phyloP scores from a whole-genome alignment of 352 stramenopile species.

The Phytopythium oedochilum region DNA sequence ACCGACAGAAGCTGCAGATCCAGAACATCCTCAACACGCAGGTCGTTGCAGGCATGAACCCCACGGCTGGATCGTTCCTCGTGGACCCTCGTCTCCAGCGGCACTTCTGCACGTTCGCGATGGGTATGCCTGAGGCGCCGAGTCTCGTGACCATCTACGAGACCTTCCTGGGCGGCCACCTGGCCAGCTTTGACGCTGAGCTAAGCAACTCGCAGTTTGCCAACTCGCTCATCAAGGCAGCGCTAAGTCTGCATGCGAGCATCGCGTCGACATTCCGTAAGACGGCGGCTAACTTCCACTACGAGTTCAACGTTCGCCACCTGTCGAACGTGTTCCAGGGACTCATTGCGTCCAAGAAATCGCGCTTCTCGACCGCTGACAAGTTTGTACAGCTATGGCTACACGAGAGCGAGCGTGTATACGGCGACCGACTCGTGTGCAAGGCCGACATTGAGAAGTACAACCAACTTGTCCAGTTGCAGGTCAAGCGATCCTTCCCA shows the following conservation, averaged over 20 bases:
- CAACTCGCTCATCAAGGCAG: constrained; percentile 91
- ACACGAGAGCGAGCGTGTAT: constrained; percentile 95
- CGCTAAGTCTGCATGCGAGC: constrained; percentile 89
- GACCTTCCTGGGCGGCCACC: constrained; percentile 93
- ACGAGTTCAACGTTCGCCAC: constrained; percentile 97
- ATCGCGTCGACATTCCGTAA: constrained; percentile 93
- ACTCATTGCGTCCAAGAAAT: constrained; percentile 90
- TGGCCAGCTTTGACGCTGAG: constrained; percentile 89
- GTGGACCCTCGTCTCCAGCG: constrained; percentile 93
- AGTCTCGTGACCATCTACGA: constrained; percentile 96
- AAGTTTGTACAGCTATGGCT: constrained; percentile 96
- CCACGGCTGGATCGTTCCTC: constrained; percentile 92
- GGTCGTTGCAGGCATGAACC: constrained; percentile 96
- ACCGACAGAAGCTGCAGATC: constrained; percentile 90
- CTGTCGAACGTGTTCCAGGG: constrained; percentile 96
- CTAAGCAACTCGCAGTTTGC: constrained; percentile 83
- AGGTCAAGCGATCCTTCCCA: constrained; percentile 93
- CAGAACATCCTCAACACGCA: constrained; percentile 95
- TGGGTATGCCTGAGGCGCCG: constrained; percentile 91
- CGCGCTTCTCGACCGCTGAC: constrained; percentile 88
- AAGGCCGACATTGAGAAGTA: constrained; percentile 93
- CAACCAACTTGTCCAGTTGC: constrained; percentile 90
- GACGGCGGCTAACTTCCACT: constrained; percentile 96
- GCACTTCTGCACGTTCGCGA: constrained; percentile 96
- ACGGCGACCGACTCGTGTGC: constrained; percentile 92